Base-by-base conservation (phyloP, 2,329 filamentous ascomycete genomes). In the Gremmenia infestans region DNA sequence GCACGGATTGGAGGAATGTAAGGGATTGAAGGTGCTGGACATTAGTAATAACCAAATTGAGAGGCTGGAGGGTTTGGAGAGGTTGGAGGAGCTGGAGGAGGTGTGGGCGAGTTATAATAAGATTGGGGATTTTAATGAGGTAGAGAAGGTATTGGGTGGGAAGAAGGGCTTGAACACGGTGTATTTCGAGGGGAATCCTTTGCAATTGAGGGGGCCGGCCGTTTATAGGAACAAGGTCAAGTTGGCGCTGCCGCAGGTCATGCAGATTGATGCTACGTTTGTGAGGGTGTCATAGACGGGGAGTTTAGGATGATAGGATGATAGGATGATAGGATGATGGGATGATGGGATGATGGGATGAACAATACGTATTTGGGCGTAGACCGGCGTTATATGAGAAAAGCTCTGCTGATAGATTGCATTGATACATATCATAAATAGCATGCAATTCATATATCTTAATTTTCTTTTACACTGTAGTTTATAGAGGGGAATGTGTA, bases 21-120 rank as follows among this genome's bases (percentile, higher is more conserved):
- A 3, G 82, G 83, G 47, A 0, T 81, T 99, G 40, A 85, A 83
- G 36, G 84, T 93, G 6, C 77, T 99, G 47, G 94, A 99, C 69
- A 87, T 99, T 60, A 92, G 89, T 60, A 91, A 91, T 72, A 99
- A 99, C 72, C 82, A 86, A 64, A 82, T 99, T 63, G 74, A 80
- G 12, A 88, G 86, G 55, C 81, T 99, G 7, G 78, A 82, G 48
- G 90, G 91, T 1, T 73, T 97, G 1, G 81, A 81, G 0, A 78
- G 81, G 5, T 76, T 97, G 40, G 76, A 74, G 51, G 78, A 89
- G 14, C 76, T 99, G 23, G 89, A 96, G 70, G 94, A 99, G 71
- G 73, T 99, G 28, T 99, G 94, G 94, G 94, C 91, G 15, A 94
- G 89, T 65, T 91, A 92, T 72, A 97, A 96, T 72, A 78, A 88